phyloP scores from a whole-genome alignment of 148 eudicot genomes.

The Rhododendron williamsianum region DNA sequence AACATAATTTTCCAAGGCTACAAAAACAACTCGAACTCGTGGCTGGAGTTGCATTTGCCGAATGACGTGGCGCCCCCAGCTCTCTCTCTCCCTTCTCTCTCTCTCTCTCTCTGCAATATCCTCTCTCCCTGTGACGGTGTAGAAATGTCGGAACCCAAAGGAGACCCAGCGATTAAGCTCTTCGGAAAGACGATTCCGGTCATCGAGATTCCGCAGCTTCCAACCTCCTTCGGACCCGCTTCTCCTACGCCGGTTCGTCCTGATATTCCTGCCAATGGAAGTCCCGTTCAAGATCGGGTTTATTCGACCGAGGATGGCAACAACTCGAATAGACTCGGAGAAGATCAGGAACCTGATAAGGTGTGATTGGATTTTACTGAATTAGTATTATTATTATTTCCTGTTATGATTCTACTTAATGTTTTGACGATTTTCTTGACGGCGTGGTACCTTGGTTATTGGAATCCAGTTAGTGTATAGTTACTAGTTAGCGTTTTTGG shows the following conservation, averaged over 20 bases:
- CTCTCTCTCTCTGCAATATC: not conserved
- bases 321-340: not conserved
- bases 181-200: constrained; percentile 52
- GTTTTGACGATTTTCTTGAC: not conserved
- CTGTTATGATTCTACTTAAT: not conserved
- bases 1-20: not conserved
- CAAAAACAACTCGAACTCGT: constrained; percentile 28
- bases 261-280: not conserved
- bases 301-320: not conserved
- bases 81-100: not conserved
- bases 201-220: constrained; percentile 10
- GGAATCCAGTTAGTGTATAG: not conserved
- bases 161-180: constrained; percentile 50
- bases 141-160: constrained; percentile 32
- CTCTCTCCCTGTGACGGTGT: not conserved
- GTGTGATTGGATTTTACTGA: not conserved
- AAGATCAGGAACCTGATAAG: constrained; percentile 14
- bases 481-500: not conserved
- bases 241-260: not conserved
- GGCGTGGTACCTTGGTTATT: not conserved
- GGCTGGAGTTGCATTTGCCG: constrained; percentile 25
- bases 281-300: constrained; percentile 6
- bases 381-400: not conserved
- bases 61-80: constrained; percentile 32
- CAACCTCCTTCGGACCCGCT: not conserved